Conservation (phyloP, 2,329 filamentous ascomycete genomes). For the Phyllachora maydis region DNA sequence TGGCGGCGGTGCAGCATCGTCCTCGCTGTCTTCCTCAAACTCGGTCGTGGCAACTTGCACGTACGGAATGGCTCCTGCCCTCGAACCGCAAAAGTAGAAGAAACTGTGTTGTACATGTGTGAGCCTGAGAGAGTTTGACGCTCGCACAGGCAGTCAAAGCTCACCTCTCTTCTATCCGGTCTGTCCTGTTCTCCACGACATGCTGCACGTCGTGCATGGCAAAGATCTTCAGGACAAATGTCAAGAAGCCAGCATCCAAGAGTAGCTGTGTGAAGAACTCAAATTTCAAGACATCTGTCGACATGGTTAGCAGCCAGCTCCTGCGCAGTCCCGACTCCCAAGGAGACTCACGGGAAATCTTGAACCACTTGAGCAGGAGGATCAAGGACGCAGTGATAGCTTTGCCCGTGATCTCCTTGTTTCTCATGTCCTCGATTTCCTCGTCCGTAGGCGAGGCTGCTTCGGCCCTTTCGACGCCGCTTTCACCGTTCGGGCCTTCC, state of each 20-base stretch:
- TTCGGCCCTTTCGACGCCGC: constrained; percentile 13
- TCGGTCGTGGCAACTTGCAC: constrained; percentile 11
- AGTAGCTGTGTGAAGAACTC: constrained; percentile 89
- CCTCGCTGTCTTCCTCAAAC: constrained; percentile 34
- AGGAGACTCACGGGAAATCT: constrained; percentile 61
- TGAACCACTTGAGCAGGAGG: constrained; percentile 88
- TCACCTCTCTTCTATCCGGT: constrained; percentile 66
- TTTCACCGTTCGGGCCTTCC: constrained; percentile 10
- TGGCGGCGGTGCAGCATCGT: constrained; percentile 69
- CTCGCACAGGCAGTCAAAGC: no score
- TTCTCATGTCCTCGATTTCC: constrained; percentile 63
- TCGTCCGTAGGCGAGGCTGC: constrained; percentile 37
- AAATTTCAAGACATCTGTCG: constrained; percentile 71
- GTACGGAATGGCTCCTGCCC: constrained; percentile 13
- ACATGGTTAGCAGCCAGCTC: constrained; percentile 1
- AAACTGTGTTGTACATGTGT: constrained; percentile 37
- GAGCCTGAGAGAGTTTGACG: no score
- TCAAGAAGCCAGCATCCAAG: constrained; percentile 87
- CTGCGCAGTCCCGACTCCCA: no score
- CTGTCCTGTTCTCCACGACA: constrained; percentile 67
- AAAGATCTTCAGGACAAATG: constrained; percentile 79
- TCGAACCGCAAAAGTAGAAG: constrained; percentile 73
- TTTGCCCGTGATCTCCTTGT: constrained; percentile 75
- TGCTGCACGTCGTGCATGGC: constrained; percentile 88
- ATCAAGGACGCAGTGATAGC: constrained; percentile 79